Percentiles rank a stretch among this genome's conserved stretches.
Conservation (phyloP, 2,329 filamentous ascomycete genomes). For the Apiospora arundinis region DNA sequence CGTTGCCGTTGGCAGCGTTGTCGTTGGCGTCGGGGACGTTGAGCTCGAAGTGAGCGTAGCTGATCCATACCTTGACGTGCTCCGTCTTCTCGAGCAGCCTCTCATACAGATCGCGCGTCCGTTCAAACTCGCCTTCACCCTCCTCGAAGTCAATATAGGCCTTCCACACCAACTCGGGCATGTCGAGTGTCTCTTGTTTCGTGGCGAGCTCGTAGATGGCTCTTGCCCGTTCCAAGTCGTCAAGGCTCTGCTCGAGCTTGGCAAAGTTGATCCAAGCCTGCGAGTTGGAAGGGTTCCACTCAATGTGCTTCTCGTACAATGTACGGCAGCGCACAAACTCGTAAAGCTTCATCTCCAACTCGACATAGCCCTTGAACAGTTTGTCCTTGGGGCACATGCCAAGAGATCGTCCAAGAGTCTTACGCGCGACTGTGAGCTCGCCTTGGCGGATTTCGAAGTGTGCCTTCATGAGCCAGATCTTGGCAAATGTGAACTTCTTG, state of each 20-base stretch:
- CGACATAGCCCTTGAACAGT: conserved; percentile 91
- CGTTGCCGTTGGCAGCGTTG: conserved; percentile 63
- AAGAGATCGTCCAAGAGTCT: conserved; percentile 87
- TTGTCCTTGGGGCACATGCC: conserved; percentile 97
- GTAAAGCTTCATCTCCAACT: conserved; percentile 90
- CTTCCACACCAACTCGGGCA: conserved; percentile 98
- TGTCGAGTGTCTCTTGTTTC: conserved; percentile 82
- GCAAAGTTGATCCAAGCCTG: conserved; percentile 97
- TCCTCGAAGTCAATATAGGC: conserved; percentile 99
- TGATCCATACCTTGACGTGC: conserved; percentile 99
- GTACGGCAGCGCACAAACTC: conserved; percentile 92
- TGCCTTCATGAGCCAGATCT: conserved; percentile 92
- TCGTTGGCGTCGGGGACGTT: conserved; percentile 82
- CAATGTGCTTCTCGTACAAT: conserved; percentile 91
- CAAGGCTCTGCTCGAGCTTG: conserved; percentile 87
- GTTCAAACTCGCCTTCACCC: conserved; percentile 88
- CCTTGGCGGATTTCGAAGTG: conserved; percentile 92
- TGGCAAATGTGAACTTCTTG: conserved; percentile 96
- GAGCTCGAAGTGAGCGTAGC: conserved; percentile 98
- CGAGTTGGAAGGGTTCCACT: conserved; percentile 89
- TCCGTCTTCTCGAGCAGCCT: conserved; percentile 92
- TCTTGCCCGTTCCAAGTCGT: conserved; percentile 85
- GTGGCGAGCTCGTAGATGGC: conserved; percentile 94
- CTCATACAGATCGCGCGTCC: conserved; percentile 84
- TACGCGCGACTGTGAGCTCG: conserved; percentile 80